Percentiles rank a stretch among this genome's conserved stretches.
Evolutionary conservation across 192 early-diverging fungal species (phyloP).

Genomic region (Fimicolochytrium jonesii): DNA sequence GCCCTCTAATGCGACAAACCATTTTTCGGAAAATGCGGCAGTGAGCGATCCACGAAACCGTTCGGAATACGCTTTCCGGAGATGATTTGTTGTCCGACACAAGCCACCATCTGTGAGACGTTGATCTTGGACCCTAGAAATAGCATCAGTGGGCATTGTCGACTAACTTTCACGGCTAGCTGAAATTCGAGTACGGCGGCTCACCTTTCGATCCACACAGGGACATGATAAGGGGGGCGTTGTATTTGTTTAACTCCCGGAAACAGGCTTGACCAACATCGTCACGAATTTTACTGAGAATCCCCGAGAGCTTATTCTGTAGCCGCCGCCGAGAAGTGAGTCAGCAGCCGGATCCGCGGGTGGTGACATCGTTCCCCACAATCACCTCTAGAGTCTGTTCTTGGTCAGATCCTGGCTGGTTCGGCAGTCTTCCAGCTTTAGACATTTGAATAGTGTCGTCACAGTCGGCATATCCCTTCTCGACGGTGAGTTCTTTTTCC

Average conservation of each 20-base stretch:
- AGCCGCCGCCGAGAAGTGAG: too few species aligned
- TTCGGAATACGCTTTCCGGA: conserved; percentile 91
- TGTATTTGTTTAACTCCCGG: conserved; percentile 89
- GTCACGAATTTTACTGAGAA: conserved; percentile 87
- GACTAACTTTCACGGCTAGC: too few species aligned
- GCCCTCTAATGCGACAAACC: too few species aligned
- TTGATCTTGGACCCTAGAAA: conserved; percentile 84
- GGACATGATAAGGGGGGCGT: conserved; percentile 97
- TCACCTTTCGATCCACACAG: conserved; percentile 98
- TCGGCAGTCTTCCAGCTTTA: conserved; percentile 69
- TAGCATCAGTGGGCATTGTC: conserved; percentile 1
- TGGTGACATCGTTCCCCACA: too few species aligned
- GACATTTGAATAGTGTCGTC: conserved; percentile 74
- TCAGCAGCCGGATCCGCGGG: too few species aligned
- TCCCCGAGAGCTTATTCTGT: conserved; percentile 70
- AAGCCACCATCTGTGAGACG: conserved; percentile 99
- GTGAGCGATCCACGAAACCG: conserved; percentile 93
- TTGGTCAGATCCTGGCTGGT: conserved; percentile 78
- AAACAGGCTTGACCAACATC: conserved; percentile 86
- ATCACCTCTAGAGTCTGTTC: conserved; percentile 88
- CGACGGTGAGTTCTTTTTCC: conserved; percentile 76
- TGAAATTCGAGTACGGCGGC: too few species aligned
- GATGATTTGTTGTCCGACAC: conserved; percentile 99
- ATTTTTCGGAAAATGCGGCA: conserved; percentile 95
- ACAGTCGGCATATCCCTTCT: conserved; percentile 78